Conservation (phyloP, 2,329 filamentous ascomycete species). For the Dactylellina drechsleri region DNA sequence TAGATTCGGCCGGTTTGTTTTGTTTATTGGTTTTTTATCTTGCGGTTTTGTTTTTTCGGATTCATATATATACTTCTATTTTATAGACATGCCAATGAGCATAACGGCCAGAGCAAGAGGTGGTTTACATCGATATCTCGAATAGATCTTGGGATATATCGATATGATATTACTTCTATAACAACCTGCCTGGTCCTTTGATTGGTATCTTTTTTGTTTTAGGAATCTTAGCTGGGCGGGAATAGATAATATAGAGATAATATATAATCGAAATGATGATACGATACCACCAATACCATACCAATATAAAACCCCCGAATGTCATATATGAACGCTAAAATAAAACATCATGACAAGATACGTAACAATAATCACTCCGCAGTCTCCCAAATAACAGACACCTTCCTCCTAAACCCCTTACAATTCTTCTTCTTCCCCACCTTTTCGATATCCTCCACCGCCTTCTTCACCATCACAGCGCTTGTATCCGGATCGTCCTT, state of each 20-base stretch:
- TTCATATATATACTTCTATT: conserved; percentile 17
- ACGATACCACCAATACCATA: background rate
- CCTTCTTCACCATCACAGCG: conserved; percentile 62
- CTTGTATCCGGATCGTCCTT: conserved; percentile 61
- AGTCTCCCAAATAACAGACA: conserved; percentile 58
- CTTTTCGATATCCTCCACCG: conserved; percentile 66
- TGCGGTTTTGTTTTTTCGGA: background rate
- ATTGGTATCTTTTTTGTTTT: too few relatives aligned
- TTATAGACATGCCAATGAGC: conserved; percentile 9
- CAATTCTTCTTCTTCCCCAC: conserved; percentile 72
- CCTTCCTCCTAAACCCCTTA: conserved; percentile 61
- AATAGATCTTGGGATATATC: background rate
- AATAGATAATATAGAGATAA: conserved; percentile 8
- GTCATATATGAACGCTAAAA: conserved; percentile 15
- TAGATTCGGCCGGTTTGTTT: conserved; percentile 19
- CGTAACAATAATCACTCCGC: background rate
- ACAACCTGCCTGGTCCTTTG: too few relatives aligned
- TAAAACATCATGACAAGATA: background rate
- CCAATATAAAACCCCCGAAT: too few relatives aligned
- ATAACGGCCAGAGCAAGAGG: conserved; percentile 2
- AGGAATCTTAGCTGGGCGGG: background rate
- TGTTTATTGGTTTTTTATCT: background rate
- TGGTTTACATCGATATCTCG: conserved; percentile 12
- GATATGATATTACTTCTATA: background rate
- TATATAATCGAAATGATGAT: conserved; percentile 10